A percentile compares a stretch with the other conserved stretches of the same genome.
These are phyloP conservation scores for Crithidia bombi DNA, from an alignment of 208 protist genomes.

Conservation along the genomic window DNA sequence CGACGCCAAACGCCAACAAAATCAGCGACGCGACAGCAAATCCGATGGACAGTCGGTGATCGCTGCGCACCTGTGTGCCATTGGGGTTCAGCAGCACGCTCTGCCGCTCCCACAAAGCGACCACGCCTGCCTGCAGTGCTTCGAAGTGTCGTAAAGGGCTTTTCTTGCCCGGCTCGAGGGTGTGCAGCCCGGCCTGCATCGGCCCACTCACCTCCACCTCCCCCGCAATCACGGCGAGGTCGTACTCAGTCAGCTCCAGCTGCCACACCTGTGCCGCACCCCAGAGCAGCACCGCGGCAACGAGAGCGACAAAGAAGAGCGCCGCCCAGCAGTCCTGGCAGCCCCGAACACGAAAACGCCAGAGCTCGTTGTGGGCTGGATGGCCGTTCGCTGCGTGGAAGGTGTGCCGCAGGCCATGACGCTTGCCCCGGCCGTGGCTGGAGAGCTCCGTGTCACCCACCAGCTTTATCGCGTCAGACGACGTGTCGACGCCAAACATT, in stretches of 20 bases:
- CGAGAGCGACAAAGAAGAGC: constrained; percentile 43
- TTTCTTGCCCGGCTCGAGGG: not conserved
- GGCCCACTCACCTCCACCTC: constrained; percentile 6
- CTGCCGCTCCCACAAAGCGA: constrained; percentile 21
- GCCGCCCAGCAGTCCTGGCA: constrained; percentile 69
- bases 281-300: constrained; percentile 40
- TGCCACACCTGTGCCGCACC: constrained; percentile 43
- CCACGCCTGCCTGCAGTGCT: constrained; percentile 26
- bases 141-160: constrained; percentile 3
- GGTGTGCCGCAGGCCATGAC: not conserved
- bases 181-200: constrained; percentile 2
- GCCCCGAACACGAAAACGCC: constrained; percentile 60
- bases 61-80: not conserved
- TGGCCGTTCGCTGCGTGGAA: constrained; percentile 34
- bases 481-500: not conserved
- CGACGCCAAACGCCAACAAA: constrained; percentile 12
- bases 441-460: constrained; percentile 9
- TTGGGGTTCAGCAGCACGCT: constrained; percentile 1
- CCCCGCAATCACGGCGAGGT: constrained; percentile 35
- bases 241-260: constrained; percentile 38
- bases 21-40: constrained; percentile 13
- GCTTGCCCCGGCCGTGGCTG: not conserved
- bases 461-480: not conserved
- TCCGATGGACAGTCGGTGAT: constrained; percentile 6
- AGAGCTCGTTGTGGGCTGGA: constrained; percentile 59